Conservation (phyloP, 2,329 filamentous ascomycete genomes). For the Hymenoscyphus scutula region DNA sequence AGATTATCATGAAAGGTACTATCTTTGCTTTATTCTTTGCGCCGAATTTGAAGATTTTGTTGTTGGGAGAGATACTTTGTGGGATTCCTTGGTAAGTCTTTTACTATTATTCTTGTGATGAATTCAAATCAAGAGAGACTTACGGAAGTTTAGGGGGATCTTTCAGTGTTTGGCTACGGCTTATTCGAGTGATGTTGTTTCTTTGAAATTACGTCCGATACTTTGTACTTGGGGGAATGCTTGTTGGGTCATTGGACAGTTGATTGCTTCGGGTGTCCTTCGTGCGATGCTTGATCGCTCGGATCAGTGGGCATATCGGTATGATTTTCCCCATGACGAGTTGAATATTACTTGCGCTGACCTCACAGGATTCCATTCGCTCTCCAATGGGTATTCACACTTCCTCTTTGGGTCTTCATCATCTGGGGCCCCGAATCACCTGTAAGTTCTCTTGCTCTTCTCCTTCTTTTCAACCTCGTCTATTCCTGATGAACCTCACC, state of each 20-base stretch:
- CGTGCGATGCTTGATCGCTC: slow-evolving; percentile 40
- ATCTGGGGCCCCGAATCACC: slow-evolving; percentile 49
- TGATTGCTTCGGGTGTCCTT: slow-evolving; percentile 48
- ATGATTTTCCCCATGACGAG: not conserved
- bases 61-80: slow-evolving; percentile 47
- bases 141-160: slow-evolving; percentile 32
- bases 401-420: slow-evolving; percentile 45
- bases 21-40: slow-evolving; percentile 50
- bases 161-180: slow-evolving; percentile 41
- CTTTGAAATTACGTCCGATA: slow-evolving; percentile 35
- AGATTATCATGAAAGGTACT: slow-evolving; percentile 43
- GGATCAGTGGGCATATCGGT: slow-evolving; percentile 48
- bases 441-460: not conserved
- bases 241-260: slow-evolving; percentile 51
- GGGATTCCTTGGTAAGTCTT: slow-evolving; percentile 46
- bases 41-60: slow-evolving; percentile 43
- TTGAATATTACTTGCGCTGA: not conserved
- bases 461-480: not conserved
- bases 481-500: not conserved
- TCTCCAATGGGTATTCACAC: slow-evolving; percentile 49
- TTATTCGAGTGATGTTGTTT: slow-evolving; percentile 39
- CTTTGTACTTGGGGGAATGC: slow-evolving; percentile 49
- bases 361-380: slow-evolving; percentile 44
- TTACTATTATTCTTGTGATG: slow-evolving; percentile 32
- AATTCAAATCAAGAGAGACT: slow-evolving; percentile 16